Base-by-base conservation (phyloP, 176 grass and related monocot genomes). In the Oryza longistaminata region DNA sequence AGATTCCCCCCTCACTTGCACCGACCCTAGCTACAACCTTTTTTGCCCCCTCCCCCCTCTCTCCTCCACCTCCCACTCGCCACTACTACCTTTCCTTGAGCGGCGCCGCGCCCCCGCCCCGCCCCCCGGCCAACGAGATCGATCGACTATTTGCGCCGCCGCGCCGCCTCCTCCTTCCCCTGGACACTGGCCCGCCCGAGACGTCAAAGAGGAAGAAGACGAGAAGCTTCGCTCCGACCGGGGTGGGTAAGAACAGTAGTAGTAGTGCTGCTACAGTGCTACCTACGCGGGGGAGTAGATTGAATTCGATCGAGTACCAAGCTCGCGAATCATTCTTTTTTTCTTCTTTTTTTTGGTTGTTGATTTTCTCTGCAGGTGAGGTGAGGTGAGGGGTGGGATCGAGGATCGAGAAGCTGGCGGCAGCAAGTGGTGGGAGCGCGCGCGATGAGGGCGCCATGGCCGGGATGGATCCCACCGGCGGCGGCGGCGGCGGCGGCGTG, bases 361-460 rank as follows among this genome's bases (percentile, higher is more conserved):
- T 74, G 69, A 19, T 73, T 73, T 31, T 31, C 29, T 74, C 27
- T 37, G 61, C 71, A 81, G 85, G 70, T 81, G 49, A 61, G 35
- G 48, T 39, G 62, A 21, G 72, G 73, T 44, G 71, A 8, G 66
- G 48, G 37, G 64, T 12, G 52, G 52, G 52, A 8, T 81, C 2
- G 10, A 37, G 78, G 71, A 77, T 77, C 82, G 82, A 89, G 81
- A 90, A 94, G 90, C 88, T 93, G 90, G 92, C 93, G 74, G 86
- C 88, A 92, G 85, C 83, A 98, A 90, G 86, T 92, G 91, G 91
- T 95, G 91, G 91, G 93, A 98, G 89, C 76, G 87, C 22, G 74
- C 71, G n/a, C 16, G 96, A 85, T n/a, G 91, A 86, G 70, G 25
- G 74, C 45, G 87, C 64, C 24, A 90, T 91, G 84, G 81, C 88